Evolutionary conservation across 2,329 filamentous ascomycete species (phyloP).

Genomic region (Pseudopyrenochaeta lycopersici): DNA sequence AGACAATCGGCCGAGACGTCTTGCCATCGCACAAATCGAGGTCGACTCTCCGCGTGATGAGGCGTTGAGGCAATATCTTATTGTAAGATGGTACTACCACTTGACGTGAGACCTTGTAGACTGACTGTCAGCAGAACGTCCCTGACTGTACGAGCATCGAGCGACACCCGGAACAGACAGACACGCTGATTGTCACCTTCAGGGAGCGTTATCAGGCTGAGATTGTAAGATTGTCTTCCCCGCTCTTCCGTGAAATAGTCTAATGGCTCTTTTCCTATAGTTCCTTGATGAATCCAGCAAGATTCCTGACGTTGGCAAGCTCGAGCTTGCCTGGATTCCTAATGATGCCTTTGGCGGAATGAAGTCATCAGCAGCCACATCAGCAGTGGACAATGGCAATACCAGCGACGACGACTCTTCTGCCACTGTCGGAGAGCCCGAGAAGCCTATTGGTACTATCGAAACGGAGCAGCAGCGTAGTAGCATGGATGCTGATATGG

Average conservation of each 20-base stretch:
- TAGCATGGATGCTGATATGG: conserved; percentile 31
- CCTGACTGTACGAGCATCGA: conserved; percentile 51
- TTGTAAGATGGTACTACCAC: conserved; percentile 48
- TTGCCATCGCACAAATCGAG: conserved; percentile 71
- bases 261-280: conserved; percentile 16
- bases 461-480: conserved; percentile 10
- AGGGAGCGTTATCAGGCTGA: conserved; percentile 69
- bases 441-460: conserved; percentile 9
- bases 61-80: conserved; percentile 73
- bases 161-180: conserved; percentile 47
- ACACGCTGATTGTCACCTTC: conserved; percentile 54
- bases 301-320: conserved; percentile 70
- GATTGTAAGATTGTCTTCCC: conserved; percentile 49
- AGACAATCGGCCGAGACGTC: conserved; percentile 77
- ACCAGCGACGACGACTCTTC: conserved; percentile 24
- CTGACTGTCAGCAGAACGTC: conserved; percentile 32
- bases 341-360: conserved; percentile 34
- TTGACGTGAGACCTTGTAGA: neutral
- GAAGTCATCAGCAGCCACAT: conserved; percentile 1
- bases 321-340: conserved; percentile 73
- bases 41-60: conserved; percentile 72
- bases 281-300: conserved; percentile 64
- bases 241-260: neutral
- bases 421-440: conserved; percentile 16
- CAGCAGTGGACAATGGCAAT: neutral